Base-by-base conservation (phyloP, 1,139 yeast species). In the Candida neerlandica region DNA sequence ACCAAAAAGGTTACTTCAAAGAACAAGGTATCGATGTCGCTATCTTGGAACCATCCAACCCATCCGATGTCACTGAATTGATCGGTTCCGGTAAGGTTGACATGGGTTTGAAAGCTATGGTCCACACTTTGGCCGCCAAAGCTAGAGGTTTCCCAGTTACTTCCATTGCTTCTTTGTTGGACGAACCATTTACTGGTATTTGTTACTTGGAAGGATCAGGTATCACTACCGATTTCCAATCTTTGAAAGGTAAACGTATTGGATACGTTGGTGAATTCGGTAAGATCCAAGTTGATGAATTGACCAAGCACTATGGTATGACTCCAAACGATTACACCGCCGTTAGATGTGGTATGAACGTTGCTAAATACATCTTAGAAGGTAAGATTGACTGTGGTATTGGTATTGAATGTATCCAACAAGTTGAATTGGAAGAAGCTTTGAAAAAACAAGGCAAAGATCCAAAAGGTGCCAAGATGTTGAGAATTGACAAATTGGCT, bases 201-300 rank as follows among this genome's bases (percentile, higher is more conserved):
- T 69, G 80, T 52, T 80, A 79, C 62, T 68, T 80, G 60, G 74
- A 77, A 58, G 79, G 78, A 6, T 69, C 75, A 35, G 84, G 84
- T 15, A 75, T 80, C 58, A 77, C 82, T 38, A 60, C 73, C 11
- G 83, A 80, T 60, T 80, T 80, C 67, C 66, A 63, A 41, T 76
- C 82, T 12, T 69, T 80, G 58, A 78, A 75, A 57, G 84, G 84
- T 18, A 80, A 79, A 62, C 66, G 69, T 45, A 78, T 80, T 56
- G 84, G 84, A 15, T 80, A 80, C 59, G 84, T 80, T 41, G 85
- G 84, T 32, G 84, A 80, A 58, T 80, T 80, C 59, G 85, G 85
- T 44, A 80, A 80, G 64, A 80, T 80, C 56, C 85, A 80, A 62
- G 66, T 80, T 48, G 84, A 80, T 57, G 85, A 80, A 59, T 68